Percentiles rank a stretch among this genome's conserved stretches.
These are phyloP conservation scores for Metschnikowia corniflorae DNA, from an alignment of 805 yeast genomes.

Conservation along the genomic window DNA sequence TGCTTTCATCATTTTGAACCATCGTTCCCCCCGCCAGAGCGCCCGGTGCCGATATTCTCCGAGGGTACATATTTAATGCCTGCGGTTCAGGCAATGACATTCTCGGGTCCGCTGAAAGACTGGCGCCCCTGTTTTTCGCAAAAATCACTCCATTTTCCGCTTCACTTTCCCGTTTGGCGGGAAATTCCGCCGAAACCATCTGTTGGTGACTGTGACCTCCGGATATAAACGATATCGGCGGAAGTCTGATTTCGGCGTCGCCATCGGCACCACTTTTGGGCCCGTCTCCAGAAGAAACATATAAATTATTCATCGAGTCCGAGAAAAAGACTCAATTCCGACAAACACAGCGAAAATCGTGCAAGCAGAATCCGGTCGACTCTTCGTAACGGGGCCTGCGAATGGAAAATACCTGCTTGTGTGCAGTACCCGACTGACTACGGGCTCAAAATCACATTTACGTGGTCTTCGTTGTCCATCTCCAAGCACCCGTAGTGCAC, in stretches of 20 bases:
- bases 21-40: neutral
- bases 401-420: too few relatives aligned
- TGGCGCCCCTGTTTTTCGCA: neutral
- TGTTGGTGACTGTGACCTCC: slow-evolving; percentile 10
- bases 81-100: slow-evolving; percentile 9
- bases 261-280: too few relatives aligned
- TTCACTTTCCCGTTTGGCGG: neutral
- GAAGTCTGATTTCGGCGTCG: slow-evolving; percentile 18
- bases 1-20: neutral
- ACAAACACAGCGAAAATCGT: too few relatives aligned
- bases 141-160: neutral
- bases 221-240: slow-evolving; percentile 30
- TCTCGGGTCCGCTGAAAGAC: neutral
- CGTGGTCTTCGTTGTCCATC: too few relatives aligned
- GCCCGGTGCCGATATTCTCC: neutral
- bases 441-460: too few relatives aligned
- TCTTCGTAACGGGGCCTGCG: too few relatives aligned
- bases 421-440: too few relatives aligned
- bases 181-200: slow-evolving; percentile 7
- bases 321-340: too few relatives aligned
- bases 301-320: too few relatives aligned
- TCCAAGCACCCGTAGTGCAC: slow-evolving; percentile 56
- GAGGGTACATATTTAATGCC: slow-evolving; percentile 5
- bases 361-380: too few relatives aligned
- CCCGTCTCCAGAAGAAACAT: too few relatives aligned